Conservation (phyloP, 345 rosid genomes). For the Lepidium africanum region DNA sequence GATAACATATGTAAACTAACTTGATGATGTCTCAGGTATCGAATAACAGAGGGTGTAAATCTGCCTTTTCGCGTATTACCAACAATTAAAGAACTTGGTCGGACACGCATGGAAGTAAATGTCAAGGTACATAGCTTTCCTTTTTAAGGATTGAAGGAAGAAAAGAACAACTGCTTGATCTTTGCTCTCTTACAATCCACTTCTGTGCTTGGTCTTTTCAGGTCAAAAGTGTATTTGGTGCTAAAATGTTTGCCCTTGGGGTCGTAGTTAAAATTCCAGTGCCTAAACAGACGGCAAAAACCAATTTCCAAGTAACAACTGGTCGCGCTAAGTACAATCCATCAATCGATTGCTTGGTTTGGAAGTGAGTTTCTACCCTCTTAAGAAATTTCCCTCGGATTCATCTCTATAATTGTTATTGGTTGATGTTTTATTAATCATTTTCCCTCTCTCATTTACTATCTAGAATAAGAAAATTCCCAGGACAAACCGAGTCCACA, state of each 20-base stretch:
- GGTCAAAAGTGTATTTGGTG: slow-evolving; percentile 99
- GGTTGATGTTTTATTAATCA: background rate
- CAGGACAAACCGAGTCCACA: slow-evolving; percentile 97
- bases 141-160: background rate
- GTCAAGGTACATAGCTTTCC: slow-evolving; percentile 55
- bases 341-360: slow-evolving; percentile 89
- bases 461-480: slow-evolving; percentile 88
- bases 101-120: slow-evolving; percentile 99
- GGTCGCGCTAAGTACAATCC: slow-evolving; percentile 99
- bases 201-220: slow-evolving; percentile 33
- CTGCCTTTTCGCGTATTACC: slow-evolving; percentile 96
- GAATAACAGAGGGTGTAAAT: slow-evolving; percentile 97
- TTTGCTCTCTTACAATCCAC: slow-evolving; percentile 11
- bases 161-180: background rate
- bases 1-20: background rate
- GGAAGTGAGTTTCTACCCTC: slow-evolving; percentile 71
- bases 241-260: slow-evolving; percentile 99
- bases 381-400: background rate
- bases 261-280: slow-evolving; percentile 98
- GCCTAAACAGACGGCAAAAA: slow-evolving; percentile 97
- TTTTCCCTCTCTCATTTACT: background rate
- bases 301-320: slow-evolving; percentile 92
- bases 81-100: slow-evolving; percentile 95
- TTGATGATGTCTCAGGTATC: slow-evolving; percentile 48
- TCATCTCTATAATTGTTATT: background rate